phyloP scores from a whole-genome alignment of 1,284 basidiomycete species.

The Microbotryomycetes sp. region DNA sequence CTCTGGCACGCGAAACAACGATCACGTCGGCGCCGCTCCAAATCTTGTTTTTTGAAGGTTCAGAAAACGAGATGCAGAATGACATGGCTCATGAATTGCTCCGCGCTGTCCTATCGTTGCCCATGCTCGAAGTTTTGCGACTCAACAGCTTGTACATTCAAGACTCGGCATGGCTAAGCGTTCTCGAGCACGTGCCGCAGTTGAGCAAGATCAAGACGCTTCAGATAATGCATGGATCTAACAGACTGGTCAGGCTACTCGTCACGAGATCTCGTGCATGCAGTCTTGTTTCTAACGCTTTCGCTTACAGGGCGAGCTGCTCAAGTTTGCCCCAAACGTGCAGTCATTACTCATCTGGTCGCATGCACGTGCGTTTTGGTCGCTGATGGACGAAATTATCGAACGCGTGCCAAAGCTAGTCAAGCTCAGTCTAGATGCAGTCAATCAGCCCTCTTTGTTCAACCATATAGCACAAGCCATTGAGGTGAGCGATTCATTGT shows the following conservation, averaged over 20 bases:
- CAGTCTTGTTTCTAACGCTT: not conserved
- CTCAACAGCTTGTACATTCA: constrained; percentile 20
- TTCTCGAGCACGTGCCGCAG: not conserved
- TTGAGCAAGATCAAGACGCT: constrained; percentile 13
- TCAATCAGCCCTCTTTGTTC: constrained; percentile 15
- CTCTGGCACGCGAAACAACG: not conserved
- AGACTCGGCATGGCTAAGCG: not conserved
- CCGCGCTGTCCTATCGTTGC: not conserved
- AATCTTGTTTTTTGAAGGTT: constrained; percentile 19
- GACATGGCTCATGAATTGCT: constrained; percentile 2
- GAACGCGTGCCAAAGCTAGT: constrained; percentile 12
- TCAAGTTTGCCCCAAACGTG: constrained; percentile 10
- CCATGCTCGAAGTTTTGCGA: constrained; percentile 9
- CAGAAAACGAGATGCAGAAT: not conserved
- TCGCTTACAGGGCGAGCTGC: constrained; percentile 9
- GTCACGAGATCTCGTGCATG: not conserved
- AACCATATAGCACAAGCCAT: constrained; percentile 10
- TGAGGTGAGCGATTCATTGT: not conserved
- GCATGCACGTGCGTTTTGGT: constrained; percentile 3
- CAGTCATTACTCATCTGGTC: constrained; percentile 29
- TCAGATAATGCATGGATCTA: constrained; percentile 25
- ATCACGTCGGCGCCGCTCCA: not conserved
- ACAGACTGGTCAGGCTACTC: constrained; percentile 4
- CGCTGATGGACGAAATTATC: constrained; percentile 3
- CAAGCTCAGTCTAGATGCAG: constrained; percentile 26